A percentile compares a stretch with the other conserved stretches of the same genome.
Conservation (phyloP, 495 filamentous ascomycete species). For the Cercophora newfieldiana region DNA sequence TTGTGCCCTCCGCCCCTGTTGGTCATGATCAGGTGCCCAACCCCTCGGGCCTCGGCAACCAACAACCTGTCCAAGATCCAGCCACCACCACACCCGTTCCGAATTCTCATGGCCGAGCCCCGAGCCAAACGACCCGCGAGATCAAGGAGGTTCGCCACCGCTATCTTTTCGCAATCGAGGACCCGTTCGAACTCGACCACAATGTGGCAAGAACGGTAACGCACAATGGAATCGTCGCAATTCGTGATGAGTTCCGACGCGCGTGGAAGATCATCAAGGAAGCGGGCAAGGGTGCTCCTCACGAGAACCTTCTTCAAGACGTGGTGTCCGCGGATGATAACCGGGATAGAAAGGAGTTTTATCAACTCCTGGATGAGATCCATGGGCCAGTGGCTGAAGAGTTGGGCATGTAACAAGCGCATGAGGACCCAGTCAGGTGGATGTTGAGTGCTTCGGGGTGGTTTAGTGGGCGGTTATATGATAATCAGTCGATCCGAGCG, state of each 20-base stretch:
- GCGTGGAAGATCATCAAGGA: constrained; percentile 64
- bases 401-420: not conserved
- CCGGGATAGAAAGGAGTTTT: constrained; percentile 36
- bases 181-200: constrained; percentile 81
- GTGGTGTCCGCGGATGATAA: constrained; percentile 24
- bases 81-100: not conserved
- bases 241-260: constrained; percentile 76
- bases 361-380: constrained; percentile 40
- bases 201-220: constrained; percentile 83
- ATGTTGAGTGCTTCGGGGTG: too few relatives aligned
- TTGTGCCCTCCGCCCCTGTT: constrained; percentile 11
- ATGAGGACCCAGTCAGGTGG: not conserved
- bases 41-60: constrained; percentile 20
- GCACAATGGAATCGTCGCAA: constrained; percentile 69
- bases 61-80: constrained; percentile 6
- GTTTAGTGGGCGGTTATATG: not conserved
- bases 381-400: constrained; percentile 30
- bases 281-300: constrained; percentile 28
- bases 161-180: constrained; percentile 85
- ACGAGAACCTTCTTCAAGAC: constrained; percentile 44
- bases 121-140: constrained; percentile 26
- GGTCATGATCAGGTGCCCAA: not conserved
- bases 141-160: constrained; percentile 67
- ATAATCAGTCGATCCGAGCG: too few relatives aligned
- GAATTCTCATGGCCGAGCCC: not conserved